Conservation (phyloP, 495 filamentous ascomycete species). For the Lentithecium fluviatile region DNA sequence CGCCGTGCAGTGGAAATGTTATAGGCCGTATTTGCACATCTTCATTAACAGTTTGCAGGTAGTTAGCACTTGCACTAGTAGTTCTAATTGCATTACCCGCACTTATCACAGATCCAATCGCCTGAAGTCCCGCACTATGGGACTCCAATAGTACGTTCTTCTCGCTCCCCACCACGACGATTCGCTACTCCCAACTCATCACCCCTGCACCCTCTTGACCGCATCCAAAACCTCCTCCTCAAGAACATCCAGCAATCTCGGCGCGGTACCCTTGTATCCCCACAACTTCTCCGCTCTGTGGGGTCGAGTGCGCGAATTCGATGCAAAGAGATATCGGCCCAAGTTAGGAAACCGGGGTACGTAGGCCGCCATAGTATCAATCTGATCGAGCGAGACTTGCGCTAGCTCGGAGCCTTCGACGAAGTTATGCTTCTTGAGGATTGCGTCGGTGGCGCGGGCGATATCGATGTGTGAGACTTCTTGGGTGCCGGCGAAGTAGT, state of each 20-base stretch:
- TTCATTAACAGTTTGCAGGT: no score
- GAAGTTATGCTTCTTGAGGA: conserved; percentile 21
- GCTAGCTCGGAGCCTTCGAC: conserved; percentile 23
- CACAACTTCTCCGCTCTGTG: conserved; percentile 30
- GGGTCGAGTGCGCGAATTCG: conserved; percentile 30
- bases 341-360: conserved; percentile 1
- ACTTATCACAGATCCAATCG: no score
- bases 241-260: conserved; percentile 25
- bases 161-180: no score
- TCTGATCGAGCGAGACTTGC: conserved; percentile 6
- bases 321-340: conserved; percentile 32
- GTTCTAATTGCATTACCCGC: no score
- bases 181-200: no score
- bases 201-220: neutral
- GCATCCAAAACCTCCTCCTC: conserved; percentile 26
- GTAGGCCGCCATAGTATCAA: conserved; percentile 25
- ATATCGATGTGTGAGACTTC: conserved; percentile 28
- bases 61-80: no score
- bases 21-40: no score
- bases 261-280: conserved; percentile 25
- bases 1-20: no score
- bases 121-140: no score
- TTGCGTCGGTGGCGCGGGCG: conserved; percentile 17
- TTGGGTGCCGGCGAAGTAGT: conserved; percentile 35
- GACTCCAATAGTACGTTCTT: no score